Conservation (phyloP, 768 basidiomycete species). For the Tremella fuciformis region DNA sequence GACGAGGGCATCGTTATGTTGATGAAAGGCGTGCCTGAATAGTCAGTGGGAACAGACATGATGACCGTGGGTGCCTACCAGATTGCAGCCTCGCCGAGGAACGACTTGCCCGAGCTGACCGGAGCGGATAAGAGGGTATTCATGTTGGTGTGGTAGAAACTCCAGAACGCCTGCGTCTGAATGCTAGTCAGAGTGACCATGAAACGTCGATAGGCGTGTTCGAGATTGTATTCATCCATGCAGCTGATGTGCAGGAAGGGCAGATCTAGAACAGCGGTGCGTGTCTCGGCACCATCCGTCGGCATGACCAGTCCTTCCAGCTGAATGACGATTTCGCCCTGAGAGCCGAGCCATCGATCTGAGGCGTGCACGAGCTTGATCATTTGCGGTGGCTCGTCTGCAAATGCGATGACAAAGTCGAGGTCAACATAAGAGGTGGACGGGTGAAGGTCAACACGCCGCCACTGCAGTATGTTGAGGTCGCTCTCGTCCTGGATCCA, state of each 20-base stretch:
- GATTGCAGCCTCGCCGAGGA: slow-evolving; percentile 64
- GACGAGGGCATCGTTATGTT: slow-evolving; percentile 58
- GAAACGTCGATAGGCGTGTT: slow-evolving; percentile 56
- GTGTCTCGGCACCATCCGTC: slow-evolving; percentile 50
- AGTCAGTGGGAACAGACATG: slow-evolving; percentile 13
- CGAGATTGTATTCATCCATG: slow-evolving; percentile 57
- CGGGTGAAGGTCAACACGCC: slow-evolving; percentile 69
- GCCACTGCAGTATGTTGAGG: slow-evolving; percentile 75
- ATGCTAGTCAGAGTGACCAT: slow-evolving; percentile 71
- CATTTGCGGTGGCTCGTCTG: slow-evolving; percentile 58
- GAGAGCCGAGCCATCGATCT: slow-evolving; percentile 90
- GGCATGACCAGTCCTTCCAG: slow-evolving; percentile 78
- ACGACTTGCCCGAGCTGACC: slow-evolving; percentile 74
- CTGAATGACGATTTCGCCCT: slow-evolving; percentile 65
- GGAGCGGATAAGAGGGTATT: slow-evolving; percentile 77
- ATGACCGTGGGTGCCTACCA: slow-evolving; percentile 58
- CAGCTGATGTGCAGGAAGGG: slow-evolving; percentile 67
- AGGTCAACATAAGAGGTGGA: slow-evolving; percentile 62
- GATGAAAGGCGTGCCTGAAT: slow-evolving; percentile 61
- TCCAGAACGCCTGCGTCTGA: slow-evolving; percentile 89
- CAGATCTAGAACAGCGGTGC: slow-evolving; percentile 65
- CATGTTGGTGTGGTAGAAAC: slow-evolving; percentile 62
- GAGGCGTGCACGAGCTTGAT: slow-evolving; percentile 77
- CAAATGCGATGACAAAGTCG: slow-evolving; percentile 78
- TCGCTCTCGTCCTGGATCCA: slow-evolving; percentile 89